Base-by-base conservation (phyloP, 2,329 filamentous ascomycete genomes). In the Phaeosphaeria sp. region DNA sequence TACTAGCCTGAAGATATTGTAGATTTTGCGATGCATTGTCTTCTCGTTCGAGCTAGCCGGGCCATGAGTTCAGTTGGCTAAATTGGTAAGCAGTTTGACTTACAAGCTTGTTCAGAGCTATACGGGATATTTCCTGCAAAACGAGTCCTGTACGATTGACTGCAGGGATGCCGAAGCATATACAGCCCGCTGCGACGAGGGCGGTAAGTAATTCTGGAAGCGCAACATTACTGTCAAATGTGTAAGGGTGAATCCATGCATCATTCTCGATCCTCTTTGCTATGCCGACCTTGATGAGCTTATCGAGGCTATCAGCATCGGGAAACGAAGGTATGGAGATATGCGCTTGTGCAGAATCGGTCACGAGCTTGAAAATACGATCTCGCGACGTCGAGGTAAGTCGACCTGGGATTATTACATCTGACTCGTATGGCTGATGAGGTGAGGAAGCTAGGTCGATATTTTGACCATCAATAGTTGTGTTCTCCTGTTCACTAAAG, bases 1-100 rank as follows among this genome's bases (percentile, higher is more conserved):
- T 76, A 45, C 79, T 84, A 2, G 82, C 80, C 65, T 86, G 84
- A 30, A 84, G 78, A 15, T 80, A 78, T 43, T 83, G 80, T 2
- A 86, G 66, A 53, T 84, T 78, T 20, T 83, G 77, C 22, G 71
- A 66, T 25, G 59, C 63, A 42, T 68, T 74, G 44, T 74, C 73
- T 47, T 75, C 72, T 2, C 63, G 59, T 50, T 75, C 73, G 1
- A 36, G 11, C 30, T 36, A 13, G 6, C 30, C 30, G 3, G 15
- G 15, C 15, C 11, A 13, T 36, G 30, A 36, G 30, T 13, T 36
- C 3, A 13, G 3, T 13, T 3, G 30, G 15, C 15, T 13, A 36
- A 36, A 13, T 13, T 36, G 30, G 15, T 36, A 7, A 36, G 11
- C 15, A 3, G 15, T 36, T 7, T 36, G 30, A 36, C 30, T 36